Percentiles rank a stretch among this genome's conserved stretches.
These are phyloP conservation scores for Clonostachys rhizophaga DNA, from an alignment of 2,329 filamentous ascomycete genomes.

Conservation along the genomic window DNA sequence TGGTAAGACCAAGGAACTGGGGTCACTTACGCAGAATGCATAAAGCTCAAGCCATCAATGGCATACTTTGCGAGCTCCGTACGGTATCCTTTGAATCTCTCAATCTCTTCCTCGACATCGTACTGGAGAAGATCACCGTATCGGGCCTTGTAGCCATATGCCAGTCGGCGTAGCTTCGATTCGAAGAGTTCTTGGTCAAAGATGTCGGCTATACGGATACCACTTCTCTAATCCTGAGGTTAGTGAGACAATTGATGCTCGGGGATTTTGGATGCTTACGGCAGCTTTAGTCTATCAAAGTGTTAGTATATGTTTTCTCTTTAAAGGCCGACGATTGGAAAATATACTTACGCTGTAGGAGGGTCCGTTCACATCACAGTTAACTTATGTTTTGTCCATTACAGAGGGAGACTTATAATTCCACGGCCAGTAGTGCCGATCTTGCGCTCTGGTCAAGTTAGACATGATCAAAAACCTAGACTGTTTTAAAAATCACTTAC, in stretches of 20 bases:
- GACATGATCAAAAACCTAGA: background rate
- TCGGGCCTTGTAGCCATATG: constrained; percentile 55
- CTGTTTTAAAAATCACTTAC: background rate
- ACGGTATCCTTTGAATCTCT: constrained; percentile 54
- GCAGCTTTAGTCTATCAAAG: background rate
- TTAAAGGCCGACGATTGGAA: background rate
- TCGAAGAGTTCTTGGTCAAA: constrained; percentile 65
- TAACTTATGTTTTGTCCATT: too few species aligned
- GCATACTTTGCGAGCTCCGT: constrained; percentile 53
- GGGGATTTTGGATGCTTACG: background rate
- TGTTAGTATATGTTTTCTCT: background rate
- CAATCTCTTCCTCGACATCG: constrained; percentile 67
- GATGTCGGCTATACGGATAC: constrained; percentile 63
- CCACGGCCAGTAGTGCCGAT: constrained; percentile 3
- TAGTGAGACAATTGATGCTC: background rate
- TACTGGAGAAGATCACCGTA: constrained; percentile 63
- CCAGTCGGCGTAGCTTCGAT: constrained; percentile 57
- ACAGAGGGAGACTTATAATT: background rate
- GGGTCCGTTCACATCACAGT: background rate
- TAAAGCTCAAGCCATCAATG: constrained; percentile 63
- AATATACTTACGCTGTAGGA: background rate
- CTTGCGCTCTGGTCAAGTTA: background rate
- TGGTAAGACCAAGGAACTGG: background rate
- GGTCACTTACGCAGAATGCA: constrained; percentile 53
- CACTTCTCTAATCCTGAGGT: constrained; percentile 40